Conservation (phyloP, 257 asterid genomes). For the Solanum tarapatanum region DNA sequence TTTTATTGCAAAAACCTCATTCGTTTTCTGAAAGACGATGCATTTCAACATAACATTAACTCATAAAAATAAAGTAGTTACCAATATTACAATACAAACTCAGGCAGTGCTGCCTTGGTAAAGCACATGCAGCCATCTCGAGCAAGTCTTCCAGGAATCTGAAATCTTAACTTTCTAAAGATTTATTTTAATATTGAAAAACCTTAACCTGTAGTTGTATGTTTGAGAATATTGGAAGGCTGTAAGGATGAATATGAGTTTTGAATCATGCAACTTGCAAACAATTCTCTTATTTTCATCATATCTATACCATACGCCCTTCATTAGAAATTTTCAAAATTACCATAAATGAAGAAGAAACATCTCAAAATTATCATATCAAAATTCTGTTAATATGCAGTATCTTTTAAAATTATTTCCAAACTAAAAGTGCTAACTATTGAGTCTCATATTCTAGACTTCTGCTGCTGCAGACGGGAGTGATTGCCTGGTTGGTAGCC, state of each 20-base stretch:
- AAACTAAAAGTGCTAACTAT: neutral
- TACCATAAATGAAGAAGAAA: neutral
- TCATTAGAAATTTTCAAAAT: neutral
- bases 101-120: neutral
- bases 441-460: neutral
- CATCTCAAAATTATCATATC: neutral
- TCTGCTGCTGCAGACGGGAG: neutral
- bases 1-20: neutral
- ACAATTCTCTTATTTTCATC: neutral
- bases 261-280: neutral
- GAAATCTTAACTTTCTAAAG: neutral
- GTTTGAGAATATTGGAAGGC: neutral
- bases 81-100: neutral
- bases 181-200: neutral
- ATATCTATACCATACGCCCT: neutral
- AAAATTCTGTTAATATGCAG: neutral
- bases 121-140: neutral
- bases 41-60: neutral
- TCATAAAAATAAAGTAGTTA: neutral
- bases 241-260: neutral
- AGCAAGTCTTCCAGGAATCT: neutral
- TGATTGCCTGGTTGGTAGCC: neutral
- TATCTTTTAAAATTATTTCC: neutral
- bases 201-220: neutral
- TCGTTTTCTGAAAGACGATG: conserved; percentile 12